phyloP scores from a whole-genome alignment of 345 rosid genomes.

The Eutrema heterophyllum region DNA sequence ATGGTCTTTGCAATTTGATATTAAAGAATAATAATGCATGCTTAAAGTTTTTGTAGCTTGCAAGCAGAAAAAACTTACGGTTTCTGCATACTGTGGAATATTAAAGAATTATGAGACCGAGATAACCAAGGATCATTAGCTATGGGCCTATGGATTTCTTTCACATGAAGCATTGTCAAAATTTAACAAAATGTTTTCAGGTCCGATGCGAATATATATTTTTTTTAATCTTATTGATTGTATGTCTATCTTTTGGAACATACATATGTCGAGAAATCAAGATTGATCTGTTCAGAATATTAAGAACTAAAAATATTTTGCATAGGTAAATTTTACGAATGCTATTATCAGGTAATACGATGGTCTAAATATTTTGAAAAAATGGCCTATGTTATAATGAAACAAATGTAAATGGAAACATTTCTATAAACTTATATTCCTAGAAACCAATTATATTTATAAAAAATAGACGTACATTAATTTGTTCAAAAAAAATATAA shows the following conservation, averaged over 20 bases:
- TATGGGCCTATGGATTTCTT: too few species aligned
- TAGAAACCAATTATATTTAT: too few species aligned
- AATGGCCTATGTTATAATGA: too few species aligned
- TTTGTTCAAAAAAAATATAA: too few species aligned
- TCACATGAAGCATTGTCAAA: too few species aligned
- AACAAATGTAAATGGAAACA: too few species aligned
- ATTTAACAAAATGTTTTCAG: background rate
- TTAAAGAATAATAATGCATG: background rate
- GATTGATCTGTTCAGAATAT: background rate
- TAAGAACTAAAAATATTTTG: background rate
- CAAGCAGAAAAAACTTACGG: background rate
- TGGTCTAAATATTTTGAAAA: background rate
- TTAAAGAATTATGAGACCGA: too few species aligned
- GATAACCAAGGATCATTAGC: too few species aligned
- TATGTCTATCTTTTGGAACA: background rate
- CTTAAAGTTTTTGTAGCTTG: background rate
- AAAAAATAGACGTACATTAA: too few species aligned
- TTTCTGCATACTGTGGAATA: background rate
- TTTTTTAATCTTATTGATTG: background rate
- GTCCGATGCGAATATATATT: background rate
- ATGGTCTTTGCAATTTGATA: background rate
- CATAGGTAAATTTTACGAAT: background rate
- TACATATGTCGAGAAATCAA: background rate
- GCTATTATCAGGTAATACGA: background rate
- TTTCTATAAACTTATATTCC: too few species aligned